Conservation (phyloP, 768 basidiomycete species). For the Gloeostereum incarnatum region DNA sequence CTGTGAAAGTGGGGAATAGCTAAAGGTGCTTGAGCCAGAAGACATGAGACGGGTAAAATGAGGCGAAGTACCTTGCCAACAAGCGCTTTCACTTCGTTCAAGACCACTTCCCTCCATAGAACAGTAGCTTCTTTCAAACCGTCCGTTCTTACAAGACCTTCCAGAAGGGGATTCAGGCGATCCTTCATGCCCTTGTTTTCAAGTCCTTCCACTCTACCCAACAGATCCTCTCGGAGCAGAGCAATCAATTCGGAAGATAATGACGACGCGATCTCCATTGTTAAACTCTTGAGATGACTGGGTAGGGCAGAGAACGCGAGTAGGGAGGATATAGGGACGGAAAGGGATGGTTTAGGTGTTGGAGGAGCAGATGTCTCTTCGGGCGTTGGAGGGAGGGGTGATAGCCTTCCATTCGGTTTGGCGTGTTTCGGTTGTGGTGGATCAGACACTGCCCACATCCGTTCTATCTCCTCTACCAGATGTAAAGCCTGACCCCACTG, state of each 20-base stretch:
- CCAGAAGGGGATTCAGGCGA: slow-evolving; percentile 59
- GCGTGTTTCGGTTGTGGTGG: slow-evolving; percentile 4
- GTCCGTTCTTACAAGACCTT: slow-evolving; percentile 67
- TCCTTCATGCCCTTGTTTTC: slow-evolving; percentile 34
- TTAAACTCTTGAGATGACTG: slow-evolving; percentile 57
- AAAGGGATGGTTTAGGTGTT: slow-evolving; percentile 13
- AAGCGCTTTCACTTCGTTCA: slow-evolving; percentile 47
- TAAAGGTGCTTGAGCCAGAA: slow-evolving; percentile 15
- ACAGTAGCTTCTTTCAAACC: slow-evolving; percentile 59
- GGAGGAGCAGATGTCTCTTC: slow-evolving; percentile 21
- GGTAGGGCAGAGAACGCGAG: slow-evolving; percentile 72
- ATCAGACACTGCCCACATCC: slow-evolving; percentile 32
- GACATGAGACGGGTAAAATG: not conserved
- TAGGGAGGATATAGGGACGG: slow-evolving; percentile 58
- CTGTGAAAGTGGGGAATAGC: slow-evolving; percentile 52
- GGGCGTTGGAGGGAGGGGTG: slow-evolving; percentile 25
- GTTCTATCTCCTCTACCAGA: slow-evolving; percentile 60
- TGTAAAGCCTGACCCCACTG: slow-evolving; percentile 85
- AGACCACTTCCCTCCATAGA: slow-evolving; percentile 63
- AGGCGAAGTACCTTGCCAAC: slow-evolving; percentile 40
- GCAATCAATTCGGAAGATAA: slow-evolving; percentile 73
- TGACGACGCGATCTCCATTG: slow-evolving; percentile 66
- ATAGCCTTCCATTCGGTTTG: slow-evolving; percentile 11
- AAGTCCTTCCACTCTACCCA: slow-evolving; percentile 31
- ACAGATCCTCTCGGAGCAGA: slow-evolving; percentile 58